Base-by-base conservation (phyloP, 768 basidiomycete species). In the Rhodotorula sphaerocarpa region DNA sequence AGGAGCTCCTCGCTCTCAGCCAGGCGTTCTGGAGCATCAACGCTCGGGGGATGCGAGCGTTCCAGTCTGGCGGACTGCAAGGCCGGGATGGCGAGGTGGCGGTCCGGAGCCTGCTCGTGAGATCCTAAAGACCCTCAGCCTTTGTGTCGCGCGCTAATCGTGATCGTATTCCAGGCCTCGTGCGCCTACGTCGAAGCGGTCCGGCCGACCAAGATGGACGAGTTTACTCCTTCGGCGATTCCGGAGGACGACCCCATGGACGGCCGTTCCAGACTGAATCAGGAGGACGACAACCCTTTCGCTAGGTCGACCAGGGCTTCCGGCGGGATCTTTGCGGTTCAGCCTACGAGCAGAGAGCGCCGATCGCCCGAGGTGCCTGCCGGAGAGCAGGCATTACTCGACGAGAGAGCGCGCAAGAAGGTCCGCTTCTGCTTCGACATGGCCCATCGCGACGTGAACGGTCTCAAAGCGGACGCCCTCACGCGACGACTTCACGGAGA, bases 111-210 rank as follows among this genome's bases (percentile, higher is more conserved):
- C 20, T 66, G n/a, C 25, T 62, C 23, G 65, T 66, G 56, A 20
- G 50, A n/a, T n/a, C n/a, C n/a, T n/a, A n/a, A n/a, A n/a, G n/a
- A n/a, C n/a, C n/a, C n/a, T n/a, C n/a, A n/a, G n/a, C n/a, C n/a
- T n/a, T n/a, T n/a, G n/a, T n/a, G n/a, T n/a, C n/a, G n/a, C n/a
- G n/a, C n/a, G n/a, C n/a, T n/a, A n/a, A n/a, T n/a, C n/a, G 10
- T 39, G 36, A 39, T 16, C 10, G 36, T 30, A 31, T 25, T 3
- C n/a, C 30, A 63, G 61, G 61, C 61, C 1, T 57, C 50, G 0
- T 59, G 57, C 54, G 66, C 66, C 14, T 67, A 67, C 23, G 31
- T 63, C 45, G 50, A 62, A 9, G 55, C 57, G 6, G 34, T 66
- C 10, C 33, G 23, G 15, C 51, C 60, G 0, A 61, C 42, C 1